Base-by-base conservation (phyloP, 2,329 filamentous ascomycete genomes). In the Chaetomium olivaceum region DNA sequence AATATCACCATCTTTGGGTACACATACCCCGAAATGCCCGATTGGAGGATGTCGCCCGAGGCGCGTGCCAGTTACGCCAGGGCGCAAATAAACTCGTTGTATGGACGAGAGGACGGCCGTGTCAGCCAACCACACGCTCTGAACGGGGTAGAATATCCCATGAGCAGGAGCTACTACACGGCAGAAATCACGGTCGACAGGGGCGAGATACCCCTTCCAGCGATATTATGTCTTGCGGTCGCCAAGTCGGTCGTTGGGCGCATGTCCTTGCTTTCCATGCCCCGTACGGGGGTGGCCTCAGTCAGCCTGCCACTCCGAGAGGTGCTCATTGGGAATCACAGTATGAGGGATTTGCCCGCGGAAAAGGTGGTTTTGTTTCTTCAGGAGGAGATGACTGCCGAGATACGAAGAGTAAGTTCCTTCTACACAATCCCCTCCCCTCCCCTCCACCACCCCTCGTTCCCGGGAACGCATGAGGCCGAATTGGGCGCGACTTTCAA, bases 11-110 rank as follows among this genome's bases (percentile, higher is more conserved):
- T 19, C 8, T 78, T 81, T 62, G 79, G 79, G 23, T 81, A 82
- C 71, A 79, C 76, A 4, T 80, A 80, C 67, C 75, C 74, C 2
- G 78, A 80, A 65, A 73, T 82, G 31, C 66, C 74, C 63, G 75
- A 77, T 71, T 85, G 86, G 68, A 82, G 80, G 31, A 85, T 87
- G 76, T 82, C 82, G 3, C 77, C 84, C 1, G 81, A 86, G 86
- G 80, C 88, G 70, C 75, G 92, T 54, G 81, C 82, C 36, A 83
- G 83, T 65, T 89, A 89, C 70, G 80, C 92, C 36, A 83, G 86
- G 46, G 82, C 85, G 0, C 83, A 87, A 7, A 83, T 91, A 14
- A 81, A 85, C 64, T 80, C 76, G 0, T 75, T 93, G 3, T 83
- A 83, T 70, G 46, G 48, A 4, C 16, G 57, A 21, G 61, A 52